Percentiles rank a stretch among this genome's conserved stretches.
phyloP scores from a whole-genome alignment of 257 asterid species.

The Solanum bukasovii region DNA sequence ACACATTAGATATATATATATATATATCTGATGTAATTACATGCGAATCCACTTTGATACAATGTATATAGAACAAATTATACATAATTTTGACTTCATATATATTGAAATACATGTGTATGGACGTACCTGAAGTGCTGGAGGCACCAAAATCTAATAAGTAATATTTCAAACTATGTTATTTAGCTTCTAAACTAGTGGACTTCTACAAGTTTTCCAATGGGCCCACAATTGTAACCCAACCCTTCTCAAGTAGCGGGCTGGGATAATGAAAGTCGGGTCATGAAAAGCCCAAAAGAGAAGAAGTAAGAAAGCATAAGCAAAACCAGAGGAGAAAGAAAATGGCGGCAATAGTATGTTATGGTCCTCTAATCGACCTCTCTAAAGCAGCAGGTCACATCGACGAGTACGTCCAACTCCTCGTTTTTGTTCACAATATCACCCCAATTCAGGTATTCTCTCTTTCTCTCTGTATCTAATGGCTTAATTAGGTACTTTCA shows the following conservation, averaged over 20 bases:
- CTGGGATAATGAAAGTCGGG: background rate
- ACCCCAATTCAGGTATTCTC: conserved; percentile 47
- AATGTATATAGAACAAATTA: no score
- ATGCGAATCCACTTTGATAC: no score
- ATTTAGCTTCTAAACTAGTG: no score
- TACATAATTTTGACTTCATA: background rate
- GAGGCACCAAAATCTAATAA: background rate
- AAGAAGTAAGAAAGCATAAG: background rate
- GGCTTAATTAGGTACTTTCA: background rate
- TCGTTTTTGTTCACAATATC: conserved; percentile 50
- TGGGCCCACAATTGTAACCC: no score
- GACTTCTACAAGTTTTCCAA: no score
- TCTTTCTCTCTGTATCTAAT: background rate
- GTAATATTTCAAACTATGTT: no score
- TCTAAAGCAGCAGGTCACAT: conserved; percentile 36
- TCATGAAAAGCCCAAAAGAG: background rate
- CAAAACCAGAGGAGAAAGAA: conserved; percentile 3
- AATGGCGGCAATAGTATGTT: conserved; percentile 62
- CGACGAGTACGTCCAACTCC: conserved; percentile 52
- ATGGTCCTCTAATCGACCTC: conserved; percentile 63
- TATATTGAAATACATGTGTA: background rate
- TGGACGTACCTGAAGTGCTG: background rate
- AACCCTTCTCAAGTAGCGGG: background rate
- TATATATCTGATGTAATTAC: no score
- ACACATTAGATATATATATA: no score